Conservation (phyloP, 495 filamentous ascomycete genomes). For the Xylaria palmicola region DNA sequence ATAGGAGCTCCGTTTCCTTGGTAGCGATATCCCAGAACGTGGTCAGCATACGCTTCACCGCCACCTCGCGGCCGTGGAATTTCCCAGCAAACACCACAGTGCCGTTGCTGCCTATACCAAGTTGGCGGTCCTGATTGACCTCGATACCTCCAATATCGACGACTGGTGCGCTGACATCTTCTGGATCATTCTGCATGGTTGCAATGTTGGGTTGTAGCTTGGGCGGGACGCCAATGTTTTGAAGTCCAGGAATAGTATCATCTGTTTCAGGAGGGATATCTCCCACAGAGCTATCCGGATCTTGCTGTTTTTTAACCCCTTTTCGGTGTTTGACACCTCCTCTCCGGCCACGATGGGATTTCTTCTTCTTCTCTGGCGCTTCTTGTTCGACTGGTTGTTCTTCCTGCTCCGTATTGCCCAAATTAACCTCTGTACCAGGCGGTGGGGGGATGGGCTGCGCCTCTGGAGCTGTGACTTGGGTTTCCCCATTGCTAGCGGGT, state of each 20-base stretch:
- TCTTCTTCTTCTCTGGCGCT: constrained; percentile 63
- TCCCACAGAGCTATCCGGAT: constrained; percentile 36
- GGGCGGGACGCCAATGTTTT: constrained; percentile 45
- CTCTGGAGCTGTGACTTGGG: neutral
- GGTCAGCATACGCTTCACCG: constrained; percentile 93
- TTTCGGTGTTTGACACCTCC: constrained; percentile 77
- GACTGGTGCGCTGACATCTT: constrained; percentile 57
- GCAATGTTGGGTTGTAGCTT: constrained; percentile 59
- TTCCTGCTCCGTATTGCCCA: constrained; percentile 36
- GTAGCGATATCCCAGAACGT: constrained; percentile 94
- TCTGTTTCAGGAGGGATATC: constrained; percentile 30
- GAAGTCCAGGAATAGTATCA: constrained; percentile 32
- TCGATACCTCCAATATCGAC: constrained; percentile 71
- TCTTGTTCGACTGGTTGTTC: constrained; percentile 30
- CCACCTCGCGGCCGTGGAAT: constrained; percentile 88
- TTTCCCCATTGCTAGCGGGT: neutral
- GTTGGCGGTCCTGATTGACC: constrained; percentile 68
- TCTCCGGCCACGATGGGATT: constrained; percentile 74
- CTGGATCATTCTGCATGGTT: constrained; percentile 45
- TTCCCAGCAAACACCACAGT: constrained; percentile 83
- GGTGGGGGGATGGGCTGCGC: neutral
- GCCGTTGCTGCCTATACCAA: constrained; percentile 80
- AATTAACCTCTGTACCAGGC: constrained; percentile 38
- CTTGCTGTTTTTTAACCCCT: constrained; percentile 39
- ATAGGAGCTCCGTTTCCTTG: constrained; percentile 84